Evolutionary conservation across 352 stramenopile species (phyloP).

Genomic region (Pythium aquatile): DNA sequence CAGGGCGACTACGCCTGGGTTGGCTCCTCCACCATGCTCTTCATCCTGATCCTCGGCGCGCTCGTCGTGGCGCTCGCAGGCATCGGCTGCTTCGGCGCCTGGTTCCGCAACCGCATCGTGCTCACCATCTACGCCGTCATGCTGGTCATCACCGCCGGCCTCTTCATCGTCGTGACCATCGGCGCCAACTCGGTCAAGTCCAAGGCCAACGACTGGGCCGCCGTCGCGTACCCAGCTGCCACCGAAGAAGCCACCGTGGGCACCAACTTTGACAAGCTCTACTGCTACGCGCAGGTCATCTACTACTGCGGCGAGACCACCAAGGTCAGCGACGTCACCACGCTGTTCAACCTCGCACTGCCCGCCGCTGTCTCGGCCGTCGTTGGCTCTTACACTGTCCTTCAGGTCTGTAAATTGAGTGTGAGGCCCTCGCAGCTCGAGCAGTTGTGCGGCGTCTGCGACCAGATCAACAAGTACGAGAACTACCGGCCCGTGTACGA

Average conservation of each 20-base stretch:
- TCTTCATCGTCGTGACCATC: conserved; percentile 70
- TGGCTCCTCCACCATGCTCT: conserved; percentile 56
- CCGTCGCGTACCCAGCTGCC: conserved; percentile 41
- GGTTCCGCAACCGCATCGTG: conserved; percentile 65
- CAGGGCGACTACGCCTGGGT: conserved; percentile 68
- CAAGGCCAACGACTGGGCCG: conserved; percentile 52
- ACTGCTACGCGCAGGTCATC: conserved; percentile 76
- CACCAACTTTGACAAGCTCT: conserved; percentile 76
- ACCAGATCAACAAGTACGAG: conserved; percentile 49
- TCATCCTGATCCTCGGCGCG: conserved; percentile 65
- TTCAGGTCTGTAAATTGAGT: conserved; percentile 38
- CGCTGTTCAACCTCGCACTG: conserved; percentile 25
- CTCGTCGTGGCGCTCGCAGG: conserved; percentile 63
- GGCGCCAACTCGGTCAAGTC: conserved; percentile 53
- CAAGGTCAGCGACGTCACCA: conserved; percentile 12
- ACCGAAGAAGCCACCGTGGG: conserved; percentile 48
- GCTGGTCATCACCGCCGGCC: conserved; percentile 49
- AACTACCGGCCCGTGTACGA: conserved; percentile 63
- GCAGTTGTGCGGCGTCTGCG: conserved; percentile 59
- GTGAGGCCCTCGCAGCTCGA: conserved; percentile 45
- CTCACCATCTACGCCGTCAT: conserved; percentile 69
- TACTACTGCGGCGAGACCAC: conserved; percentile 60
- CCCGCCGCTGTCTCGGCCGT: conserved; percentile 33
- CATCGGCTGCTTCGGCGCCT: conserved; percentile 71
- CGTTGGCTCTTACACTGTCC: conserved; percentile 62